A percentile compares a stretch with the other conserved stretches of the same genome.
Evolutionary conservation across 345 rosid genomes (phyloP).

Genomic region (Syzygium aqueum): DNA sequence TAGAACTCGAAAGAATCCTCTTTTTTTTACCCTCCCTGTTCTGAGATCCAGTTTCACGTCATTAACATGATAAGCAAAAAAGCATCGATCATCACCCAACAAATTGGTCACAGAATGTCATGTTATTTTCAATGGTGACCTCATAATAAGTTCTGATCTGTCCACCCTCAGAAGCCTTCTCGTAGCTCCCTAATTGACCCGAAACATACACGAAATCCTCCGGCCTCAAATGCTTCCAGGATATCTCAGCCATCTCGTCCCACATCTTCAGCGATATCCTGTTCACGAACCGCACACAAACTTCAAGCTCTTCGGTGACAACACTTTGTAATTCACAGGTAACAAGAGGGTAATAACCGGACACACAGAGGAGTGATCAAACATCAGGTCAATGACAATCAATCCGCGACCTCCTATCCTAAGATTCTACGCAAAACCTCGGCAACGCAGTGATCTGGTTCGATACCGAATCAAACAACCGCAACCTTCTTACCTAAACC

Average conservation of each 20-base stretch:
- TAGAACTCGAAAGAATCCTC: background rate
- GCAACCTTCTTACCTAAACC: slow-evolving; percentile 35
- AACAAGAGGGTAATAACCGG: background rate
- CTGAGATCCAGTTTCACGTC: background rate
- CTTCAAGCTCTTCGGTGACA: background rate
- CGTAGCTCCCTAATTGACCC: slow-evolving; percentile 30
- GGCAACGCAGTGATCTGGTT: background rate
- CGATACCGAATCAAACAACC: background rate
- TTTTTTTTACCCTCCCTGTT: background rate
- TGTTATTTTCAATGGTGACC: slow-evolving; percentile 21
- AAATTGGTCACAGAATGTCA: background rate
- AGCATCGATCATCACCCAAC: background rate
- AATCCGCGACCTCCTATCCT: background rate
- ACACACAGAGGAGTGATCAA: background rate
- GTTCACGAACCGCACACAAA: background rate
- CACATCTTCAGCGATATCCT: slow-evolving; percentile 47
- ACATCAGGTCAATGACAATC: background rate
- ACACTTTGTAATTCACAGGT: background rate
- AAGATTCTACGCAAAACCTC: background rate
- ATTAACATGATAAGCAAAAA: background rate
- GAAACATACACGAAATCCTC: slow-evolving; percentile 57
- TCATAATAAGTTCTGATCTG: slow-evolving; percentile 8
- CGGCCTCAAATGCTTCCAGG: slow-evolving; percentile 38
- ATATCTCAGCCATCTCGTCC: slow-evolving; percentile 35
- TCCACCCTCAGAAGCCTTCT: slow-evolving; percentile 12